Base-by-base conservation (phyloP, 2,329 filamentous ascomycete species). In the Fusarium nygamai region DNA sequence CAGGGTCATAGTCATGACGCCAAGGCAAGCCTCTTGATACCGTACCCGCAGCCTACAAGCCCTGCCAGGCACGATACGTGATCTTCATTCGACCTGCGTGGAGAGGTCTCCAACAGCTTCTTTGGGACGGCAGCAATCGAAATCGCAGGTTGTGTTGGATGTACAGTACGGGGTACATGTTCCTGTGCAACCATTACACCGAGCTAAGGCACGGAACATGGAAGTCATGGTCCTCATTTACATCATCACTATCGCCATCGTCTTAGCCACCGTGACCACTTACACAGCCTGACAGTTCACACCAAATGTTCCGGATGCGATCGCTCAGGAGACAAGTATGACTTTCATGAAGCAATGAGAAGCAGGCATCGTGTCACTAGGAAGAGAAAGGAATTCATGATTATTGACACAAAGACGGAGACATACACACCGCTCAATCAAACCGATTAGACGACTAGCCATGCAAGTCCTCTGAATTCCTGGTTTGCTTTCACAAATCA, bases 171-270 rank as follows among this genome's bases (percentile, higher is more conserved):
- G 67, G 51, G 57, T 59, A 41, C 68, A 69, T 53, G 57, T 59
- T 50, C 44, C 61, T 74, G 71, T 74, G 72, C 72, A 74, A 74
- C 72, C 72, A 75, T 51, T 56, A 70, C 54, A 54, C 27, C 31
- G 59, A 73, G 64, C 72, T 75, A 74, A 74, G 60, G 48, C 48
- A 48, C 65, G 64, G 72, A 75, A 65, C 57, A 69, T 75, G 72
- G 72, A 65, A 61, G 60, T 75, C 47, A 57, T 69, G 57, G 72
- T 47, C 64, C 57, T 73, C 64, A 75, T 69, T 74, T 74, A 74
- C 72, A 74, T 74, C 72, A 74, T 74, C 64, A 69, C 67, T 61
- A 65, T 69, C 27, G 46, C 63, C 62, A 73, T 62, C 48, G 64
- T 57, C 34, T 69, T 31, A 72, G 71, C 65, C 67, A 74, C 67